Percentiles rank a stretch among this genome's conserved stretches.
phyloP scores from a whole-genome alignment of 2,329 filamentous ascomycete species.

The Diaporthe sp. region DNA sequence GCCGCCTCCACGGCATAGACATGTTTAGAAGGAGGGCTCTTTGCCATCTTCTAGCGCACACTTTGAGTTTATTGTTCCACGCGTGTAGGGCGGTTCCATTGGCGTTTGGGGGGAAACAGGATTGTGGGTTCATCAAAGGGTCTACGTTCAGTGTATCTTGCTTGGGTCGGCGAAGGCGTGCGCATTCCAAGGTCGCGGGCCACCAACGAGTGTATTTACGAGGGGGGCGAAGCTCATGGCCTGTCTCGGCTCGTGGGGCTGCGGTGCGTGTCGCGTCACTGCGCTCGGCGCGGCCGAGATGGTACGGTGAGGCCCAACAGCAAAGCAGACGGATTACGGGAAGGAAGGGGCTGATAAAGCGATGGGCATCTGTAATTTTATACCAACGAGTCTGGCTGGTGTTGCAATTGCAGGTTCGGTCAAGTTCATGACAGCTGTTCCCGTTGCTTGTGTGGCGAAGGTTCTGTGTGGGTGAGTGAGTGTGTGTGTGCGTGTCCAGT shows the following conservation, averaged over 20 bases:
- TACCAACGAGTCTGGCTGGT: constrained; percentile 47
- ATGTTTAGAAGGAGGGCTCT: constrained; percentile 41
- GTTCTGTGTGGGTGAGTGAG: not conserved
- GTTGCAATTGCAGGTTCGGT: constrained; percentile 34
- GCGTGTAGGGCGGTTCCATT: constrained; percentile 47
- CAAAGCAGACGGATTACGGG: constrained; percentile 31
- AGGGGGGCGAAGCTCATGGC: constrained; percentile 7
- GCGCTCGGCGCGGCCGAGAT: constrained; percentile 11
- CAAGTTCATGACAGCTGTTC: not conserved
- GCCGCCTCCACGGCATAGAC: constrained; percentile 35
- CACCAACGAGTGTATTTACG: constrained; percentile 49
- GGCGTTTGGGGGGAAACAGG: constrained; percentile 52
- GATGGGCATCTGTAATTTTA: constrained; percentile 52
- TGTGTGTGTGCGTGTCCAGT: not conserved
- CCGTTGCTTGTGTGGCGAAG: not conserved
- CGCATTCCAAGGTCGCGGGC: constrained; percentile 37
- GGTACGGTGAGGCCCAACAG: constrained; percentile 7
- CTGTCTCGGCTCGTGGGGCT: constrained; percentile 29
- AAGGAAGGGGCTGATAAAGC: constrained; percentile 26
- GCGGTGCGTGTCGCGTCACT: constrained; percentile 3
- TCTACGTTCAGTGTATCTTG: constrained; percentile 43
- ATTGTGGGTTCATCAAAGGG: constrained; percentile 47
- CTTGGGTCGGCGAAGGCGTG: constrained; percentile 37
- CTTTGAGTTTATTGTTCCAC: constrained; percentile 50
- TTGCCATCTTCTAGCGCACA: constrained; percentile 46